Percentiles rank a stretch among this genome's conserved stretches.
Conservation (phyloP, 2,329 filamentous ascomycete species). For the Paecilomyces formosus region DNA sequence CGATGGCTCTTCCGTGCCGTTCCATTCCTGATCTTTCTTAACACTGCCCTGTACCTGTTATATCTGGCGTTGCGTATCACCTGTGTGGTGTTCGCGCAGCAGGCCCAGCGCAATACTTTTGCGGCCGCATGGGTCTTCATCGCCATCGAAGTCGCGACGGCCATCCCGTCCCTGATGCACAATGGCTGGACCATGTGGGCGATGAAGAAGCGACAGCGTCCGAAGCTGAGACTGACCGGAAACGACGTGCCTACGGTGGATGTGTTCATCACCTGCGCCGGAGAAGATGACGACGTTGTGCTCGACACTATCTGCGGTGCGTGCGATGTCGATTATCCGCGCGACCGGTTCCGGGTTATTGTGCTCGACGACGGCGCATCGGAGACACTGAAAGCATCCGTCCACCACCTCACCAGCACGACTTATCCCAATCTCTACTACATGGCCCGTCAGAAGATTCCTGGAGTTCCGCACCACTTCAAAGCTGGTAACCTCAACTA, state of each 20-base stretch:
- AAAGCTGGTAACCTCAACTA: slow-evolving; percentile 61
- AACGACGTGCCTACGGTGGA: slow-evolving; percentile 34
- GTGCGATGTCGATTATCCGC: slow-evolving; percentile 33
- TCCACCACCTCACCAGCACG: slow-evolving; percentile 23
- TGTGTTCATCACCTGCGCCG: slow-evolving; percentile 38
- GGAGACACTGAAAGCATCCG: slow-evolving; percentile 22
- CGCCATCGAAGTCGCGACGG: slow-evolving; percentile 46
- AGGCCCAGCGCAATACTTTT: slow-evolving; percentile 32
- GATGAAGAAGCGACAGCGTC: slow-evolving; percentile 47
- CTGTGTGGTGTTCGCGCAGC: slow-evolving; percentile 48
- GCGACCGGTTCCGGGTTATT: slow-evolving; percentile 28
- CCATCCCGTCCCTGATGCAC: slow-evolving; percentile 50
- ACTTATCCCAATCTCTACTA: slow-evolving; percentile 36
- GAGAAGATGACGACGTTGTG: slow-evolving; percentile 35
- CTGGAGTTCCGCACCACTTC: slow-evolving; percentile 43
- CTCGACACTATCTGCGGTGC: slow-evolving; percentile 33
- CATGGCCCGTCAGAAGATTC: slow-evolving; percentile 34
- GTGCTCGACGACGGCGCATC: slow-evolving; percentile 35
- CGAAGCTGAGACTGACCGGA: slow-evolving; percentile 37
- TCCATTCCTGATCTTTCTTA: slow-evolving; percentile 27
- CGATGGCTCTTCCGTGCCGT: slow-evolving; percentile 25
- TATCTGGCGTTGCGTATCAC: slow-evolving; percentile 48
- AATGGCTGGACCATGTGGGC: slow-evolving; percentile 53
- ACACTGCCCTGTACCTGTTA: slow-evolving; percentile 27
- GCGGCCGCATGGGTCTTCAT: slow-evolving; percentile 52